Percentiles rank a stretch among this genome's conserved stretches.
These are phyloP conservation scores for Podospora sp. DNA, from an alignment of 495 filamentous ascomycete genomes.

Conservation along the genomic window DNA sequence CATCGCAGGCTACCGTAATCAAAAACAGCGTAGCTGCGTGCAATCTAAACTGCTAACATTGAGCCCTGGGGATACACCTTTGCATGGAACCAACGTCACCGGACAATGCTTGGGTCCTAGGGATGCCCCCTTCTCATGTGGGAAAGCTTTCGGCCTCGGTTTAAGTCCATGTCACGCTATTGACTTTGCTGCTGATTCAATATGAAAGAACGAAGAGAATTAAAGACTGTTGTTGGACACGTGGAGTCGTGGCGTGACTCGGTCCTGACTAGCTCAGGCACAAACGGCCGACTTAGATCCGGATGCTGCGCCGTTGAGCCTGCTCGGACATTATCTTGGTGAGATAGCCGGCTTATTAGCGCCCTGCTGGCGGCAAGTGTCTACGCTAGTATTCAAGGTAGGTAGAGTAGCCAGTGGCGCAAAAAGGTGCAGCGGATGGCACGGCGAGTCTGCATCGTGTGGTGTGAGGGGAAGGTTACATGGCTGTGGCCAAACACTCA, in stretches of 20 bases:
- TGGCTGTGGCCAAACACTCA: background rate
- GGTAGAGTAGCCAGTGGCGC: background rate
- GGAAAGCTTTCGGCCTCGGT: too few species aligned
- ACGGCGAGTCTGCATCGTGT: background rate
- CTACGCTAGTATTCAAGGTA: too few species aligned
- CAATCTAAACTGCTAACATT: background rate
- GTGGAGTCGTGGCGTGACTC: background rate
- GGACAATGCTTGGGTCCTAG: background rate
- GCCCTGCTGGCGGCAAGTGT: background rate
- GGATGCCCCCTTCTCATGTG: too few species aligned
- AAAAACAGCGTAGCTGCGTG: slow-evolving; percentile 2
- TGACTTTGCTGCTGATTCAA: background rate
- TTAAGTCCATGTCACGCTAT: too few species aligned
- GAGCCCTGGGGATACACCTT: background rate
- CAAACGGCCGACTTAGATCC: background rate
- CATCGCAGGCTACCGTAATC: background rate
- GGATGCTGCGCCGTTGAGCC: background rate
- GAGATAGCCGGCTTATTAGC: background rate
- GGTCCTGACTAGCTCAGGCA: background rate
- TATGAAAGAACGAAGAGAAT: background rate
- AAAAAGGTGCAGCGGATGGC: background rate
- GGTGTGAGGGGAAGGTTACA: slow-evolving; percentile 5
- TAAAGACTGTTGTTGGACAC: background rate
- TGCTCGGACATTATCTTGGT: background rate
- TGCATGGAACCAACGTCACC: background rate